These are phyloP conservation scores for Cryptosporidium canis DNA, from an alignment of 169 alveolate genomes.

Conservation along the genomic window DNA sequence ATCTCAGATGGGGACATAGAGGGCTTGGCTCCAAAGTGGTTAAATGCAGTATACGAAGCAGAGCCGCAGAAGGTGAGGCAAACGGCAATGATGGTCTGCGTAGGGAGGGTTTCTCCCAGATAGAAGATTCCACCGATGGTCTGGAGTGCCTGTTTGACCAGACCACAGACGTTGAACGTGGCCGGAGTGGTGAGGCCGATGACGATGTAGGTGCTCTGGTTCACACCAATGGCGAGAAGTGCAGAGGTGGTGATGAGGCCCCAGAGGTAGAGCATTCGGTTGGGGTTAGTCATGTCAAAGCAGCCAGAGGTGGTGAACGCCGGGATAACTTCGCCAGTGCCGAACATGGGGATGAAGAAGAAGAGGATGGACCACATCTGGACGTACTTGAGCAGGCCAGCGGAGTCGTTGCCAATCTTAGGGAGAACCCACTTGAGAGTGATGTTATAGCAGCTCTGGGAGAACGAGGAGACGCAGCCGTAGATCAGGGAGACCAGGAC, in stretches of 20 bases:
- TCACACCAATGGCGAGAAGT: slow-evolving; percentile 62
- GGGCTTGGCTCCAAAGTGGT: slow-evolving; percentile 62
- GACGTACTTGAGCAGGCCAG: slow-evolving; percentile 44
- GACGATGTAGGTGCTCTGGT: slow-evolving; percentile 67
- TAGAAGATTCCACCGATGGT: slow-evolving; percentile 63
- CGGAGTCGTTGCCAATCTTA: slow-evolving; percentile 59
- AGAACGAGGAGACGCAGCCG: slow-evolving; percentile 65
- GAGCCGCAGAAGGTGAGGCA: slow-evolving; percentile 73
- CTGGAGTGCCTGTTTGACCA: slow-evolving; percentile 64
- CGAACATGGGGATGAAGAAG: slow-evolving; percentile 72
- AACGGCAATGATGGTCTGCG: slow-evolving; percentile 43
- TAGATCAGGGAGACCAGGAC: slow-evolving; percentile 42
- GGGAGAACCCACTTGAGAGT: slow-evolving; percentile 71
- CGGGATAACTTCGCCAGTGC: slow-evolving; percentile 69
- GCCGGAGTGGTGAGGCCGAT: slow-evolving; percentile 72
- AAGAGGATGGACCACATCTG: slow-evolving; percentile 62
- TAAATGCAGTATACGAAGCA: slow-evolving; percentile 64
- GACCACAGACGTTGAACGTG: slow-evolving; percentile 68
- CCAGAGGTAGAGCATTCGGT: slow-evolving; percentile 43
- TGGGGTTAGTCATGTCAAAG: slow-evolving; percentile 20
- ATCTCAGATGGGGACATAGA: slow-evolving; percentile 38
- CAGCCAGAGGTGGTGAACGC: slow-evolving; percentile 67
- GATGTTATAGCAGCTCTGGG: slow-evolving; percentile 65
- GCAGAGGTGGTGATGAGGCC: slow-evolving; percentile 58
- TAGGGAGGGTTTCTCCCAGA: slow-evolving; percentile 24